These are phyloP conservation scores for Alternaria longipes DNA, from an alignment of 2,329 filamentous ascomycete species.

Conservation along the genomic window DNA sequence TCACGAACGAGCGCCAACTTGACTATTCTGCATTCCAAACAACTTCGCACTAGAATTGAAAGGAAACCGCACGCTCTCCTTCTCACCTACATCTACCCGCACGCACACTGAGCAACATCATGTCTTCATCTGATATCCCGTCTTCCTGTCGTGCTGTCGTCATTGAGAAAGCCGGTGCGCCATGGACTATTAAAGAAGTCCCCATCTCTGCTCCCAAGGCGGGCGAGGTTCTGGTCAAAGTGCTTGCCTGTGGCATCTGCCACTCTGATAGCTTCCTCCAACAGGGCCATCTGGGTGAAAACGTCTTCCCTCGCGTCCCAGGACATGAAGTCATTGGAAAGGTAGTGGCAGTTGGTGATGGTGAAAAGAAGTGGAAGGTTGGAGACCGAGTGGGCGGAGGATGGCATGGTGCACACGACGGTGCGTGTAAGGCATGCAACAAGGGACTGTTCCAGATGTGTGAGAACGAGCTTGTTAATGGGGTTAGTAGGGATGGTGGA, in stretches of 20 bases:
- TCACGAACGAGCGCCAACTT: neutral
- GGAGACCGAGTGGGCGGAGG: conserved; percentile 73
- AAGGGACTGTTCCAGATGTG: conserved; percentile 75
- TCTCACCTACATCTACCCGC: neutral
- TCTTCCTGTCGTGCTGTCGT: conserved; percentile 74
- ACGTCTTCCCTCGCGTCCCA: conserved; percentile 64
- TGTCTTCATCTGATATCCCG: conserved; percentile 52
- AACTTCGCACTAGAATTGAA: neutral
- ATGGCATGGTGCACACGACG: conserved; percentile 75
- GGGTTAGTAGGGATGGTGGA: conserved; percentile 72
- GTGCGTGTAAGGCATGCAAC: conserved; percentile 69
- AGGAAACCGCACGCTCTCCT: neutral
- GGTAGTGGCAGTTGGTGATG: conserved; percentile 67
- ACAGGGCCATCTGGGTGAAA: conserved; percentile 30
- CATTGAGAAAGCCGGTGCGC: conserved; percentile 62
- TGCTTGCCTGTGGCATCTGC: conserved; percentile 77
- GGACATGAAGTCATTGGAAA: conserved; percentile 78
- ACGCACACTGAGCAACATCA: neutral
- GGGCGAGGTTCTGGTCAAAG: conserved; percentile 73
- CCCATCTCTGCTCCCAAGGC: conserved; percentile 65
- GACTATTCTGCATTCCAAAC: neutral
- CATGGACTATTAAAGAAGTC: conserved; percentile 68
- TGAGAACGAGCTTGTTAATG: conserved; percentile 69
- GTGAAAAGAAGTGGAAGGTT: conserved; percentile 66
- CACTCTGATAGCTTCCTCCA: conserved; percentile 65